Base-by-base conservation (phyloP, 768 basidiomycete genomes). In the Agrocybe chaxingu region DNA sequence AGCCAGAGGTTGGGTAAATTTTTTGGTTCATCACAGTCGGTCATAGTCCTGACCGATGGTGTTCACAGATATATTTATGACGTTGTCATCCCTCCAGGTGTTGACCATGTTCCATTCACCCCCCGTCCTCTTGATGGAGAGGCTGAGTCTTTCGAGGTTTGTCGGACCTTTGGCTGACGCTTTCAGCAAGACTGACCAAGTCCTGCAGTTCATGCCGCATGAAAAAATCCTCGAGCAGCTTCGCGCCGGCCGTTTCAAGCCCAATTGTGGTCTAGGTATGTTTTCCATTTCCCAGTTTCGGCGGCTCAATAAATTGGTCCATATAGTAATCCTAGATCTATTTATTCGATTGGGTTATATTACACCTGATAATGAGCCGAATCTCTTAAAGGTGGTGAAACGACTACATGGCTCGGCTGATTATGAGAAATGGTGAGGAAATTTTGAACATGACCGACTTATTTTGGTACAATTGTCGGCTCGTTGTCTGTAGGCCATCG, bases 121-220 rank as follows among this genome's bases (percentile, higher is more conserved):
- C 92, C 91, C 5, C 75, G 75, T 45, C 92, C 94, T 0, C 73
- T 81, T 16, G 97, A 99, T 56, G 94, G 92, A 19, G 97, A 99
- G 63, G 97, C 97, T 2, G 94, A 97, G 63, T 85, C 80, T 1
- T 99, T 99, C 58, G 82, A 92, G 72, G 94, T 93, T 48, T 42
- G 24, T 35, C n/a, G 37, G 6, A 44, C 43, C 4, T 29, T 48
- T 24, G 24, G 5, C 7, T 13, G n/a, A 8, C 8, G 36, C 52
- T 39, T 4, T 19, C 10, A 8, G 3, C 9, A 33, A 41, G 35
- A 33, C 32, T 39, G 19, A 36, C 37, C 1, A 24, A 13, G 18
- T 10, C 35, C 5, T 24, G n/a, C 48, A 95, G 91, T 73, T 96
- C 18, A 71, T 92, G 38, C 65, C 80, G 1, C 69, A 92, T 36